phyloP scores from a whole-genome alignment of 768 basidiomycete species.

The Boletus eberwhitei region DNA sequence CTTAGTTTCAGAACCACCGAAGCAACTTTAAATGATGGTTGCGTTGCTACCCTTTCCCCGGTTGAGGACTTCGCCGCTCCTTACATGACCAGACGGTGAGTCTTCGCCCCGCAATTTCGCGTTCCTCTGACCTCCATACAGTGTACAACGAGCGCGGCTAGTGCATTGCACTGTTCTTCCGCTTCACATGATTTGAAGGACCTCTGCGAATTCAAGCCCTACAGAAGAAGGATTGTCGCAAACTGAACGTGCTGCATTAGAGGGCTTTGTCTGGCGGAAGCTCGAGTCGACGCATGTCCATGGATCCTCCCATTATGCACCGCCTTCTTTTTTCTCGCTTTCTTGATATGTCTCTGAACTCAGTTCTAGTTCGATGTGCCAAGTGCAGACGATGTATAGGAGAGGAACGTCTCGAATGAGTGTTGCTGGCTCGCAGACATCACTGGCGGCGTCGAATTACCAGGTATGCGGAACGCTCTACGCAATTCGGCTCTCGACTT shows the following conservation, averaged over 20 bases:
- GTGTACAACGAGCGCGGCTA: not conserved
- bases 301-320: slow-evolving; percentile 48
- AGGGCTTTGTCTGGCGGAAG: slow-evolving; percentile 45
- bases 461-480: too few species aligned
- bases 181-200: not conserved
- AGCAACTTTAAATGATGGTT: too few species aligned
- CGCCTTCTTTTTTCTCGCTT: slow-evolving; percentile 48
- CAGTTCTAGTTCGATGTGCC: not conserved
- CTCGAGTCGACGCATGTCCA: too few species aligned
- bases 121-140: not conserved
- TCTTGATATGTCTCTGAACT: slow-evolving; percentile 39
- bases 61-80: too few species aligned
- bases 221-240: slow-evolving; percentile 4
- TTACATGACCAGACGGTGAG: too few species aligned
- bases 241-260: slow-evolving; percentile 24
- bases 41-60: too few species aligned
- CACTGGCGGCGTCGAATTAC: too few species aligned
- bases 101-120: not conserved
- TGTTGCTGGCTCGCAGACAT: too few species aligned
- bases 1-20: too few species aligned
- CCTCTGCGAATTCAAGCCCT: not conserved
- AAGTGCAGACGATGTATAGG: slow-evolving; percentile 18
- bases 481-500: too few species aligned
- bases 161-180: not conserved
- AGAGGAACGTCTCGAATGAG: too few species aligned